phyloP scores from a whole-genome alignment of 2,329 filamentous ascomycete species.

The Fonsecaea nubica region DNA sequence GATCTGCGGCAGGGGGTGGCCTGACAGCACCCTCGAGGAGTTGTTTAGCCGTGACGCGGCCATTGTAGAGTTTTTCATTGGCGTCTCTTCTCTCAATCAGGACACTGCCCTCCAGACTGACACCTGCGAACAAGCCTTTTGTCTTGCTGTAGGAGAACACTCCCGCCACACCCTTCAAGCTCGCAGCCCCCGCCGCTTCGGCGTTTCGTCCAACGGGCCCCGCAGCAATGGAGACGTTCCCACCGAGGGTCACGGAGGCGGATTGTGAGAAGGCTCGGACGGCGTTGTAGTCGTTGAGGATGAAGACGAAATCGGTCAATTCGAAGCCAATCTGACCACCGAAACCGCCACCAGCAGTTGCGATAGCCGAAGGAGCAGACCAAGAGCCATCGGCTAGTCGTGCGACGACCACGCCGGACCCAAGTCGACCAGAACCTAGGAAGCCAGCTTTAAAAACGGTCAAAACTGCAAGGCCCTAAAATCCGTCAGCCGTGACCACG shows the following conservation, averaged over 20 bases:
- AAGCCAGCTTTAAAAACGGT: slow-evolving; percentile 60
- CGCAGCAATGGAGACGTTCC: slow-evolving; percentile 94
- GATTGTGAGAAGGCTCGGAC: slow-evolving; percentile 94
- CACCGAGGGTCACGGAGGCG: slow-evolving; percentile 88
- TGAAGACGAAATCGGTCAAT: slow-evolving; percentile 82
- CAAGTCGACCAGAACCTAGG: slow-evolving; percentile 58
- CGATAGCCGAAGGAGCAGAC: slow-evolving; percentile 59
- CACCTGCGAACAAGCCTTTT: slow-evolving; percentile 94
- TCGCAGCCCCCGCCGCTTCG: slow-evolving; percentile 92
- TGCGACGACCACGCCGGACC: slow-evolving; percentile 58
- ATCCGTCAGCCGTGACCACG: slow-evolving; percentile 23
- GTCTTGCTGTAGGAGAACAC: slow-evolving; percentile 98
- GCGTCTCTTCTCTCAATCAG: slow-evolving; percentile 95
- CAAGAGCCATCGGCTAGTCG: slow-evolving; percentile 56
- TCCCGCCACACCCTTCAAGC: slow-evolving; percentile 83
- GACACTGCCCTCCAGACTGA: slow-evolving; percentile 89
- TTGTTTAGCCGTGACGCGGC: slow-evolving; percentile 78
- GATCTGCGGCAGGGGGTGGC: slow-evolving; percentile 80
- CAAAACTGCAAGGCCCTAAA: slow-evolving; percentile 56
- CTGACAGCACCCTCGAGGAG: slow-evolving; percentile 79
- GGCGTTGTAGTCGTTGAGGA: slow-evolving; percentile 87
- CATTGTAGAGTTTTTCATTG: slow-evolving; percentile 93
- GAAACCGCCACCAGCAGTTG: slow-evolving; percentile 57
- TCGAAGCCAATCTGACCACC: slow-evolving; percentile 60
- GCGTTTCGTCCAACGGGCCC: slow-evolving; percentile 94